These are phyloP conservation scores for Boechera retrofracta DNA, from an alignment of 345 rosid genomes.

Conservation along the genomic window DNA sequence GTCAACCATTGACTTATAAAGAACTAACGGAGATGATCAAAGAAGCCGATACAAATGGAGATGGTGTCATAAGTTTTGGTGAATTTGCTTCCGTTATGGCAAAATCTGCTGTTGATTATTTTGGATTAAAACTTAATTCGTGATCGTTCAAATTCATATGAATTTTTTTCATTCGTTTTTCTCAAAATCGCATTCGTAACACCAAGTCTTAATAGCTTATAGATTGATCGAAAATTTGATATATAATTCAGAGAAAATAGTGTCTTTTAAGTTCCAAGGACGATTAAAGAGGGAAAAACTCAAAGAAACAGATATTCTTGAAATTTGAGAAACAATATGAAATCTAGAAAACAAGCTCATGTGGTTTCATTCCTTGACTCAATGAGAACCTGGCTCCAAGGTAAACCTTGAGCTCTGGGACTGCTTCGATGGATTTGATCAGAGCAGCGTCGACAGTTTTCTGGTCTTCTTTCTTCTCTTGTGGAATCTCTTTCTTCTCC, in stretches of 20 bases:
- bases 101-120: slow-evolving; percentile 57
- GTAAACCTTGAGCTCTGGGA: slow-evolving; percentile 79
- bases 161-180: too few relatives aligned
- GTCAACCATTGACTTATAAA: slow-evolving; percentile 73
- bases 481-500: slow-evolving; percentile 74
- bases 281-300: slow-evolving; percentile 24
- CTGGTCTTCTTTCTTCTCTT: slow-evolving; percentile 86
- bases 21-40: slow-evolving; percentile 78
- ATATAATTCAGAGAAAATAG: slow-evolving; percentile 26
- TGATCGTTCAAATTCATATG: neutral
- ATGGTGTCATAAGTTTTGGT: slow-evolving; percentile 76
- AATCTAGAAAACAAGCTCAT: slow-evolving; percentile 77
- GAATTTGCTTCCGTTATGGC: slow-evolving; percentile 84
- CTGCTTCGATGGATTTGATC: slow-evolving; percentile 67
- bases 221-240: slow-evolving; percentile 26
- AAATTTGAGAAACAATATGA: slow-evolving; percentile 10
- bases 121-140: slow-evolving; percentile 48
- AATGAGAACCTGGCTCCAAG: slow-evolving; percentile 86
- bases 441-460: slow-evolving; percentile 66
- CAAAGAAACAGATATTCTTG: slow-evolving; percentile 31
- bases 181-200: neutral
- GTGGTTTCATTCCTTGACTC: slow-evolving; percentile 82
- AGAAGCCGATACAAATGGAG: slow-evolving; percentile 82
- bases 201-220: neutral
- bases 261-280: slow-evolving; percentile 17